These are phyloP conservation scores for Monosporozyma servazzii DNA, from an alignment of 805 yeast species.

Conservation along the genomic window DNA sequence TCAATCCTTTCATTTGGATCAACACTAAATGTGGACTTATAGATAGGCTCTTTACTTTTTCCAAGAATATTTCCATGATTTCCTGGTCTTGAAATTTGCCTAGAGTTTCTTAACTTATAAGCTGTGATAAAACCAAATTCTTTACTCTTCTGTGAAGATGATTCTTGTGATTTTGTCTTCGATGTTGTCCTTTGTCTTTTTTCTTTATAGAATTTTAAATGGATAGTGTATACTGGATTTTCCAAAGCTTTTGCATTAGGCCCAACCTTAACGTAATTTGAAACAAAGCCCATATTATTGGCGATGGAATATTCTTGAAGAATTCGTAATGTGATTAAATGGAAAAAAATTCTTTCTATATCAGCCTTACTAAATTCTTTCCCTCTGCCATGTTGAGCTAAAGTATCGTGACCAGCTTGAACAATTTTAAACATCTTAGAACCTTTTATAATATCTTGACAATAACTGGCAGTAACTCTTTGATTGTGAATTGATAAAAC, in stretches of 20 bases:
- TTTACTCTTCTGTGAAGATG: neutral
- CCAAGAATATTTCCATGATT: neutral
- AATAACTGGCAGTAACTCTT: conserved; percentile 66
- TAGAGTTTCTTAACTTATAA: neutral
- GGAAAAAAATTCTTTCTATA: conserved; percentile 75
- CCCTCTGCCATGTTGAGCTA: conserved; percentile 65
- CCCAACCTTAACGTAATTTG: conserved; percentile 64
- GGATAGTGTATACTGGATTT: conserved; percentile 36
- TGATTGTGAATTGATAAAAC: conserved; percentile 47
- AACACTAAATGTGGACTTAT: neutral
- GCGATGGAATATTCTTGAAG: conserved; percentile 63
- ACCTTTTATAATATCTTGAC: conserved; percentile 79
- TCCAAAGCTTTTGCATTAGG: conserved; percentile 43
- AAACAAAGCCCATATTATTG: conserved; percentile 71
- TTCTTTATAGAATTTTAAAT: conserved; percentile 37
- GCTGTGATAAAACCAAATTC: neutral
- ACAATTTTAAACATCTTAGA: conserved; percentile 53
- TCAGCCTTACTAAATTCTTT: conserved; percentile 53
- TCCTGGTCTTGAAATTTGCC: neutral
- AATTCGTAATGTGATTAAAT: conserved; percentile 55
- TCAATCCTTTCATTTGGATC: neutral
- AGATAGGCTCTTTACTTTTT: neutral
- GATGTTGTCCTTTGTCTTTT: conserved; percentile 14
- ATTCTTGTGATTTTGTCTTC: neutral
- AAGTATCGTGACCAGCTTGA: conserved; percentile 50